A percentile compares a stretch with the other conserved stretches of the same genome.
phyloP scores from a whole-genome alignment of 1,284 basidiomycete species.

The Calocybe gambosa region DNA sequence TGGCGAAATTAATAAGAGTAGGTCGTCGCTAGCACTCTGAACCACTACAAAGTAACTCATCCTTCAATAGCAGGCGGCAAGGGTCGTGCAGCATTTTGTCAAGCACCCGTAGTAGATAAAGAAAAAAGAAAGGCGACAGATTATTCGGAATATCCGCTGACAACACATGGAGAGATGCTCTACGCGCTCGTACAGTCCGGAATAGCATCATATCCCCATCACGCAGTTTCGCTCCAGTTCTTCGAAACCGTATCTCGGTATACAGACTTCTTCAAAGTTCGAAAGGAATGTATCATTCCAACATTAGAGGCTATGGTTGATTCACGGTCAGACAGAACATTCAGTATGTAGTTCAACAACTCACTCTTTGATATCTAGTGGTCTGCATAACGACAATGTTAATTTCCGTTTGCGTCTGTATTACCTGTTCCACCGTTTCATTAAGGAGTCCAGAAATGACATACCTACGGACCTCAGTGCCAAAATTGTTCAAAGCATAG shows the following conservation, averaged over 20 bases:
- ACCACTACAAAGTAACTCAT: slow-evolving; percentile 3
- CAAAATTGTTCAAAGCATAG: slow-evolving; percentile 70
- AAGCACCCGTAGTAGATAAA: slow-evolving; percentile 57
- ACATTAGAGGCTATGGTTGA: slow-evolving; percentile 90
- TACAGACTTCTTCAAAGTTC: slow-evolving; percentile 93
- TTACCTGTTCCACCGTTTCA: slow-evolving; percentile 93
- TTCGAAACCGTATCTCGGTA: slow-evolving; percentile 94
- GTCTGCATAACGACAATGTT: slow-evolving; percentile 77
- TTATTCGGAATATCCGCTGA: slow-evolving; percentile 84
- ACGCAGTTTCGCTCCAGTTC: slow-evolving; percentile 86
- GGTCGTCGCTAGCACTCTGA: slow-evolving; percentile 15
- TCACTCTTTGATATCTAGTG: slow-evolving; percentile 43
- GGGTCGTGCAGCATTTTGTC: slow-evolving; percentile 71
- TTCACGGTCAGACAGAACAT: slow-evolving; percentile 46
- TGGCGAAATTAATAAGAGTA: slow-evolving; percentile 86
- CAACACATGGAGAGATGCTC: slow-evolving; percentile 87
- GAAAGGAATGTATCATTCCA: slow-evolving; percentile 80
- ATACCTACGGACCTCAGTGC: slow-evolving; percentile 72
- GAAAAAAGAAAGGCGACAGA: slow-evolving; percentile 66
- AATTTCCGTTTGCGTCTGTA: slow-evolving; percentile 77
- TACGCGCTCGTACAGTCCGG: slow-evolving; percentile 80
- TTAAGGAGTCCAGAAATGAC: slow-evolving; percentile 79
- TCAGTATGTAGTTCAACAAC: background rate
- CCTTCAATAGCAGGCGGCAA: slow-evolving; percentile 53
- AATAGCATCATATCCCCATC: slow-evolving; percentile 81